phyloP scores from a whole-genome alignment of 306 rosid genomes.

The Sphenostylis stenocarpa region DNA sequence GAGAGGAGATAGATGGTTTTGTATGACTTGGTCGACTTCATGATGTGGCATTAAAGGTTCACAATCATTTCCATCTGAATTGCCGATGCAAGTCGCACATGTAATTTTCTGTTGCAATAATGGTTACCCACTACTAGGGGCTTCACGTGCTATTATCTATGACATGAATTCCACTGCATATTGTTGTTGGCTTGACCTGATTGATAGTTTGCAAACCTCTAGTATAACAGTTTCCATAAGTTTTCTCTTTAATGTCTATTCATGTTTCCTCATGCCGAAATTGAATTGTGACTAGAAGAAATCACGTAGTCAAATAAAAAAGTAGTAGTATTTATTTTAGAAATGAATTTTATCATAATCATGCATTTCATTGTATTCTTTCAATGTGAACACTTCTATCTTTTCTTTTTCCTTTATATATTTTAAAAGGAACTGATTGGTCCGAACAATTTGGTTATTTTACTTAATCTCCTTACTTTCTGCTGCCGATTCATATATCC shows the following conservation, averaged over 20 bases:
- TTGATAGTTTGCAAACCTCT: not conserved
- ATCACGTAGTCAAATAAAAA: not conserved
- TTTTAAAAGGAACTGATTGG: not conserved
- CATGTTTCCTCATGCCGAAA: not conserved
- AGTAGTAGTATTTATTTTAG: not conserved
- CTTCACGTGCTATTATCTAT: not conserved
- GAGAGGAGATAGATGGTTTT: not conserved
- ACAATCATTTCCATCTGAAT: not conserved
- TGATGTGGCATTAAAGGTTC: not conserved
- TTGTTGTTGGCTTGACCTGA: not conserved
- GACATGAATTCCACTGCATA: not conserved
- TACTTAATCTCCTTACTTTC: not conserved
- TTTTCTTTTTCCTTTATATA: not conserved
- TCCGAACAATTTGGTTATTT: constrained; percentile 7
- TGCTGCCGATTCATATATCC: constrained; percentile 16
- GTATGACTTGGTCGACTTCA: not conserved
- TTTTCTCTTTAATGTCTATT: not conserved
- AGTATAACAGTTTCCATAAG: not conserved
- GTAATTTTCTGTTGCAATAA: constrained; percentile 3
- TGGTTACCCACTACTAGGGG: not conserved
- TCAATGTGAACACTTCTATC: not conserved
- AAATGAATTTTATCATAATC: not conserved
- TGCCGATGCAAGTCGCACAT: not conserved
- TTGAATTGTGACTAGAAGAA: not conserved
- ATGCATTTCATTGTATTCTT: constrained; percentile 7